Conservation (phyloP, 306 rosid genomes). For the Quercus alba region DNA sequence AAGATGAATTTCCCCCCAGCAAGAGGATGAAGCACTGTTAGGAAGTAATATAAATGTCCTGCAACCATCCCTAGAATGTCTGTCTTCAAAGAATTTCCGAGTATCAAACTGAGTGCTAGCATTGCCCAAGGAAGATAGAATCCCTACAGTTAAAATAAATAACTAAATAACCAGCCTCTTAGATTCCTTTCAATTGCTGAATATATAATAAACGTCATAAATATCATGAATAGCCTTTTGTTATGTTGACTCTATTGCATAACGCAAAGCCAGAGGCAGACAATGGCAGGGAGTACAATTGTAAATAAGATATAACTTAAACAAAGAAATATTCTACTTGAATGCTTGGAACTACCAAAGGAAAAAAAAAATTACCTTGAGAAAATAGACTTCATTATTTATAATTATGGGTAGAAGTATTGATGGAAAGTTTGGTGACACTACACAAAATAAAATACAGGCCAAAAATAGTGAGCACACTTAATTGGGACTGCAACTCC, state of each 20-base stretch:
- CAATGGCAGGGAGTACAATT: too few species aligned
- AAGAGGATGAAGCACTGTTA: constrained; percentile 76
- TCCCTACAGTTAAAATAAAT: constrained; percentile 32
- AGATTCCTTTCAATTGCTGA: neutral
- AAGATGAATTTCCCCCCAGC: constrained; percentile 52
- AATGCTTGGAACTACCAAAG: too few species aligned
- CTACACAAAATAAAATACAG: neutral
- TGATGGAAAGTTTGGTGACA: neutral
- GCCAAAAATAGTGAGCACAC: too few species aligned
- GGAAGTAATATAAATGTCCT: constrained; percentile 75
- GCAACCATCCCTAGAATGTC: constrained; percentile 54
- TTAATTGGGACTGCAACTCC: too few species aligned
- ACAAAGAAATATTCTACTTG: too few species aligned
- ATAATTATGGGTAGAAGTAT: too few species aligned
- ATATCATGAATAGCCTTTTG: too few species aligned
- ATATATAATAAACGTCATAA: neutral
- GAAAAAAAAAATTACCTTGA: too few species aligned
- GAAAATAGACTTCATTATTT: too few species aligned
- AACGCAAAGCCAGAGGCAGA: too few species aligned
- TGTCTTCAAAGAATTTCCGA: constrained; percentile 45
- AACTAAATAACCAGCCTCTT: neutral
- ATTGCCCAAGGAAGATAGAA: constrained; percentile 78
- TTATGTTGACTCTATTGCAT: too few species aligned
- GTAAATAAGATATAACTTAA: too few species aligned
- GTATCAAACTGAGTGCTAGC: constrained; percentile 46